Percentiles rank a stretch among this genome's conserved stretches.
phyloP scores from a whole-genome alignment of 352 stramenopile species.

The Globisporangium recalcitrans region DNA sequence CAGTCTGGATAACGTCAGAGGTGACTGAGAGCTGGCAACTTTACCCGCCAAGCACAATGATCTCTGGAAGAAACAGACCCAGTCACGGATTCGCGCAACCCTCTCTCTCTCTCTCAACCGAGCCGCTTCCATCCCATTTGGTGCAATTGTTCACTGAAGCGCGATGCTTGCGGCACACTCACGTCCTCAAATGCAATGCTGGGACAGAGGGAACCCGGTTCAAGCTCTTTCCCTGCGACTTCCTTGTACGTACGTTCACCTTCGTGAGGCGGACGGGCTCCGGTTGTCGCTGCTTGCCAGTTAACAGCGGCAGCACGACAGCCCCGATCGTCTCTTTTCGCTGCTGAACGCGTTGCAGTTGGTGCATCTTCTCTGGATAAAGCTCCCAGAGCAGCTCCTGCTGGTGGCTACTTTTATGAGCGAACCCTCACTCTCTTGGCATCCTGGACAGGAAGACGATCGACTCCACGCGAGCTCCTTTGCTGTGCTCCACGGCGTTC shows the following conservation, averaged over 20 bases:
- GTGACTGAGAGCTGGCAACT: too few species aligned
- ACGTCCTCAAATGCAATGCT: not conserved
- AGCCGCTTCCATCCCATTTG: too few species aligned
- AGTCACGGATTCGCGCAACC: too few species aligned
- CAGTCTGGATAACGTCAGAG: too few species aligned
- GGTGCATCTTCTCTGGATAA: slow-evolving; percentile 11
- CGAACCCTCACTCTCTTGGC: not conserved
- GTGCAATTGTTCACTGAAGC: too few species aligned
- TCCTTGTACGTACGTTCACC: not conserved
- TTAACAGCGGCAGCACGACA: not conserved
- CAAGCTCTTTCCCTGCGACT: not conserved
- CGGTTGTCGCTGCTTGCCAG: not conserved
- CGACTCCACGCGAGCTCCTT: slow-evolving; percentile 59
- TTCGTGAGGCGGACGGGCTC: not conserved
- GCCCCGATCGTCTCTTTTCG: not conserved
- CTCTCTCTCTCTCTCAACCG: too few species aligned
- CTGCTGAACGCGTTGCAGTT: slow-evolving; percentile 12
- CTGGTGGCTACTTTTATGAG: too few species aligned
- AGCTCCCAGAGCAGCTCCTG: slow-evolving; percentile 15
- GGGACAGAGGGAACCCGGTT: slow-evolving; percentile 9
- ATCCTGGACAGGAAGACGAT: slow-evolving; percentile 40
- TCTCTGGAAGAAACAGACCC: too few species aligned
- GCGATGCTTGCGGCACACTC: too few species aligned
- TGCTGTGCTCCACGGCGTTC: slow-evolving; percentile 63
- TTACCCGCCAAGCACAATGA: too few species aligned